Base-by-base conservation (phyloP, 495 filamentous ascomycete genomes). In the Pyronema omphalodes region DNA sequence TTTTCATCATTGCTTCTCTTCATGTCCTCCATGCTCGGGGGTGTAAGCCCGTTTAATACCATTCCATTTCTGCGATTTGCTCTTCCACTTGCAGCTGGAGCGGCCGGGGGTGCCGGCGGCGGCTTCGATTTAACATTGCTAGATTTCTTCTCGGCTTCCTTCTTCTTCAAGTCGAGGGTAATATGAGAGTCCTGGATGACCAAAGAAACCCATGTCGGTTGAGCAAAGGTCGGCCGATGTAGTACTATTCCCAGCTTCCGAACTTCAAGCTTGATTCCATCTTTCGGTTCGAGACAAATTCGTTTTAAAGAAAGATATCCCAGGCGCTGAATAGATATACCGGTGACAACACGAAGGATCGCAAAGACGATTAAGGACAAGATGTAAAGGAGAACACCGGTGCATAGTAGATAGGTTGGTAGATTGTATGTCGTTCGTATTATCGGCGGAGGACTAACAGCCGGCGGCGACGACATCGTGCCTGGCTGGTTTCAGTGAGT, bases 161-260 rank as follows among this genome's bases (percentile, higher is more conserved):
- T 80, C 66, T 64, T 89, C 65, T 35, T 74, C 71, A 86, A 68
- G 66, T 96, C 86, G 19, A 95, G 64, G 0, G 84, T 88, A n/a
- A 96, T 72, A 44, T 76, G 82, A 37, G 94, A 68, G 56, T 94
- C 88, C 54, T 78, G 81, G 48, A 96, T 69, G 18, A 87, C 83
- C 37, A 99, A 73, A 61, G 86, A 94, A 56, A 95, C 69, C 91
- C 91, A 99, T 68, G 93, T 95, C 47, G 91, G 88, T 66, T 95
- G 88, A 15, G 88, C 84, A 66, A 96, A 96, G 12, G 91, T 94
- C 7, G 91, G 89, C 7, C 87, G 80, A 67, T 96, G 91, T 57
- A 95, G 61, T 39, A 84, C 80, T 47, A 96, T 72, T 18, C 91
- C 88, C 39, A 96, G 71, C 41, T 87, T 86, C 37, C 91, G 80